A percentile compares a stretch with the other conserved stretches of the same genome.
phyloP scores from a whole-genome alignment of 2,329 filamentous ascomycete genomes.

The Xylariaceae sp. region DNA sequence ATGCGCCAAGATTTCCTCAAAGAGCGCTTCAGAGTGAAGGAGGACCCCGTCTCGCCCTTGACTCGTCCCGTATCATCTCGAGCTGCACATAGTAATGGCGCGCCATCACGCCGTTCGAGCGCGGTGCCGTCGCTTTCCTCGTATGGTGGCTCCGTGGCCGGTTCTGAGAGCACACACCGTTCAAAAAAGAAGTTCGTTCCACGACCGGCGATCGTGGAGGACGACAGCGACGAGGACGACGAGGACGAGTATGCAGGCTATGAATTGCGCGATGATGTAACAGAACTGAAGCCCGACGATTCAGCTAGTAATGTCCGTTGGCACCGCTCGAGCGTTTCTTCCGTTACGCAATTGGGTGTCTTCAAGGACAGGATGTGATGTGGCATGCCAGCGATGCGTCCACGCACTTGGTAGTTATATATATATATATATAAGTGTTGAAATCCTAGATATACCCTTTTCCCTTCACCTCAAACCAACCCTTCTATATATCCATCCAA shows the following conservation, averaged over 20 bases:
- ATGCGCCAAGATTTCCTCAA: conserved; percentile 16
- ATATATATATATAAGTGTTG: too few relatives aligned
- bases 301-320: background rate
- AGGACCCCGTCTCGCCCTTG: background rate
- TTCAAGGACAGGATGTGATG: conserved; percentile 7
- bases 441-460: too few relatives aligned
- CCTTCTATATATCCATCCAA: too few relatives aligned
- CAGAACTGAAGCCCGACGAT: background rate
- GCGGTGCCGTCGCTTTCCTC: background rate
- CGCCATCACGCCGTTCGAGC: background rate
- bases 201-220: background rate
- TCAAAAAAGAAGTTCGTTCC: background rate
- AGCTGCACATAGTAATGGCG: background rate
- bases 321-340: background rate
- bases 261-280: background rate
- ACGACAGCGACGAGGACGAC: background rate
- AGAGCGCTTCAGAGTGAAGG: conserved; percentile 11
- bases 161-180: background rate
- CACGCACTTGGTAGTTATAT: too few relatives aligned
- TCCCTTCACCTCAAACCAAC: too few relatives aligned
- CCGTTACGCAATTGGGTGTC: background rate
- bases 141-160: too few relatives aligned
- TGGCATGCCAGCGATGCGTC: too few relatives aligned
- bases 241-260: background rate
- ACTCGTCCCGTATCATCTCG: background rate